Evolutionary conservation across 805 yeast species (phyloP), one percentile per base, ranked within the genome.

Genomic region (Candida michaelii): DNA sequence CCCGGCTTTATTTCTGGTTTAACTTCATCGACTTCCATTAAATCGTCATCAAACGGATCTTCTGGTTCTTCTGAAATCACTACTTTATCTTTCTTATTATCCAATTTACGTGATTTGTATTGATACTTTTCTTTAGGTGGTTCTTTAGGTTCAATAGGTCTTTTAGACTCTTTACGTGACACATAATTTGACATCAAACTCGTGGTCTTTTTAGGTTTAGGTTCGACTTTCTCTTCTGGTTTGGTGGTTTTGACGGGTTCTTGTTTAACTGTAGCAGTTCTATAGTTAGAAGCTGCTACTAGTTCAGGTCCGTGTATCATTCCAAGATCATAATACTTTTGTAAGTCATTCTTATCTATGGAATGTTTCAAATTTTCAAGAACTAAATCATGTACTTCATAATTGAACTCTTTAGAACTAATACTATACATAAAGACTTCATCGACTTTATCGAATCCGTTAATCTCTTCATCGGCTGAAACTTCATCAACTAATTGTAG

Each of bases 351-450:
- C 7, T 49, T 41, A 13, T 50, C 49, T 7, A 48, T 34, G 11
- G 48, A 46, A 12, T 40, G 40, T 16, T 43, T 42, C 14, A 36
- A 27, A 33, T 48, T 54, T 21, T 51, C 48, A 15, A 53, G 23
- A 5, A 56, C 62, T 13, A 59, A 39, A 19, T 60, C 62, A 7
- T 30, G 14, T 1, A 33, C 13, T 13, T 36, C n/a, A 30, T 33
- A 45, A 7, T 16, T 34, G 23, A 32, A 43, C 14, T 48, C 45
- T 17, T 25, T 37, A 7, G 40, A 39, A 35, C 42, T 48, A 27
- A 76, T 46, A 18, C 75, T 48, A 51, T 74, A 75, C 0, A 75
- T 63, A 36, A 65, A 74, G 6, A 73, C 55, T 2, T 69, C 52
- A 10, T 51, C 44, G 0, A 75, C 49, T 1, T 46, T 37, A 4